Conservation (phyloP, 345 rosid species). For the Euphorbia peplus region DNA sequence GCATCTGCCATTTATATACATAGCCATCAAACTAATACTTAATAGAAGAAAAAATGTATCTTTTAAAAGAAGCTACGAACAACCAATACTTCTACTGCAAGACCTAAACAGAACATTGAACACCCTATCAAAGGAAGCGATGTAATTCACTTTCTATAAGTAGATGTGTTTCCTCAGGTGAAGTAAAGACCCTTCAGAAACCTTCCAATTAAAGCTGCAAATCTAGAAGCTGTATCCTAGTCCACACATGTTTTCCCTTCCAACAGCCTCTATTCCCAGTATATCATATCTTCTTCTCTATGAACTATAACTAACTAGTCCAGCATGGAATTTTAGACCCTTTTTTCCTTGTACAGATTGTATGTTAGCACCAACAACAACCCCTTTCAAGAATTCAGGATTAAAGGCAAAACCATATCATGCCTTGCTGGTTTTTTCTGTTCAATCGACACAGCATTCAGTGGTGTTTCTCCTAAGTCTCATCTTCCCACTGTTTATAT, state of each 20-base stretch:
- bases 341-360: not conserved
- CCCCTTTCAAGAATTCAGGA: slow-evolving; percentile 1
- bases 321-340: not conserved
- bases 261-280: no score
- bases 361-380: not conserved
- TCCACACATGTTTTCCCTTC: no score
- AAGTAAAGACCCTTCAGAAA: no score
- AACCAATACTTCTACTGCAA: no score
- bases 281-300: not conserved
- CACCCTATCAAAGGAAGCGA: not conserved
- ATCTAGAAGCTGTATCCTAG: not conserved
- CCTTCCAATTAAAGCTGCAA: not conserved
- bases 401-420: not conserved
- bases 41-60: no score
- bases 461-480: not conserved
- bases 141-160: not conserved
- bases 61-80: not conserved
- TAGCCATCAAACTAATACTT: not conserved
- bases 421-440: not conserved
- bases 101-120: not conserved
- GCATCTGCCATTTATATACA: not conserved
- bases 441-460: not conserved
- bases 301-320: not conserved
- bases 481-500: not conserved
- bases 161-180: not conserved